A percentile compares a stretch with the other conserved stretches of the same genome.
Evolutionary conservation across 2,329 filamentous ascomycete genomes (phyloP).

Genomic region (Apiospora marii): DNA sequence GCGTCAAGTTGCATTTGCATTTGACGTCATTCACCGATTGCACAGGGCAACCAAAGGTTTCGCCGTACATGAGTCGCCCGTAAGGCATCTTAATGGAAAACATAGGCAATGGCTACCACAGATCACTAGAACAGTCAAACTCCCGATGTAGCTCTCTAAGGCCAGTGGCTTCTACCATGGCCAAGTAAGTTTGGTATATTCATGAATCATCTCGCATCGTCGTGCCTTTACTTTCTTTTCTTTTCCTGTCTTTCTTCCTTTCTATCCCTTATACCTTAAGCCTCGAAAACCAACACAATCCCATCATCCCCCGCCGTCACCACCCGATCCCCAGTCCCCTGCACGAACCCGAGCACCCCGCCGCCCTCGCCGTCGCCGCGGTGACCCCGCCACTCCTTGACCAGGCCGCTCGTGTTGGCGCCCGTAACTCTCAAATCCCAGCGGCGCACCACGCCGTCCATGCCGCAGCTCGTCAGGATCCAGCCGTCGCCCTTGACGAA

Average conservation of each 20-base stretch:
- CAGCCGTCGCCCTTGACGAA: constrained; percentile 72
- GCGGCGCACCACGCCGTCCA: constrained; percentile 88
- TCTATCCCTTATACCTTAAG: constrained; percentile 41
- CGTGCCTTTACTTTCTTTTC: background rate
- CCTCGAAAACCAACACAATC: constrained; percentile 72
- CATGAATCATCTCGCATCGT: constrained; percentile 20
- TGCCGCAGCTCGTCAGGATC: constrained; percentile 86
- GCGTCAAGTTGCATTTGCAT: too few relatives aligned
- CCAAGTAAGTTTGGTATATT: constrained; percentile 12
- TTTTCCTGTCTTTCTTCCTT: background rate
- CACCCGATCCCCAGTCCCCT: constrained; percentile 76
- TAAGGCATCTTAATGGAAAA: too few relatives aligned
- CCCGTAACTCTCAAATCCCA: constrained; percentile 78
- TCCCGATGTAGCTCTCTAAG: background rate
- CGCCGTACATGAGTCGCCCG: too few relatives aligned
- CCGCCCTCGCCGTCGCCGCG: constrained; percentile 84
- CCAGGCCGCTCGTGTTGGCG: constrained; percentile 59
- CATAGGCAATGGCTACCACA: too few relatives aligned
- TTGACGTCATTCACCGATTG: too few relatives aligned
- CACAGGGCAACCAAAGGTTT: too few relatives aligned
- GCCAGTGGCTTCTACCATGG: background rate
- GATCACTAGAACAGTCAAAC: background rate
- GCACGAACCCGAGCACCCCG: constrained; percentile 90
- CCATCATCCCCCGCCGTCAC: constrained; percentile 93
- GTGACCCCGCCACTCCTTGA: constrained; percentile 92